Base-by-base conservation (phyloP, 2,329 filamentous ascomycete genomes). In the Didymella lethalis region DNA sequence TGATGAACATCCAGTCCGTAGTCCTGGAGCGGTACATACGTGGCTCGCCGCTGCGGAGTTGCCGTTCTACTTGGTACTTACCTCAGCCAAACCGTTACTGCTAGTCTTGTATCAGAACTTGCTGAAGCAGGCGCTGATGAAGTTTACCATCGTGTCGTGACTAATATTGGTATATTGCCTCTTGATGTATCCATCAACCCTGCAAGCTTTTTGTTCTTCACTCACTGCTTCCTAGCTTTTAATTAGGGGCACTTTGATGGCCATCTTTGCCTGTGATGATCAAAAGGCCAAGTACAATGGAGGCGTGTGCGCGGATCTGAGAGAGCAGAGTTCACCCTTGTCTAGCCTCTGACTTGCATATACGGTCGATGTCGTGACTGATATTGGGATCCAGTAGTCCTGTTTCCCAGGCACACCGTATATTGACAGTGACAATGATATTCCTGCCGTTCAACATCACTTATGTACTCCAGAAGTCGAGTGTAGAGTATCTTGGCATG, bases 261-360 rank as follows among this genome's bases (percentile, higher is more conserved):
- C 48, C 25, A 29, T 50, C 12, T 41, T 50, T 8, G 34, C 12
- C 2, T 50, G 48, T 16, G 25, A 50, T 16, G 25, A 50, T 16
- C 48, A 50, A 50, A 50, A 50, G 20, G 48, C 48, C 26, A 50
- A 50, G 26, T 50, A 50, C 25, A 41, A 41, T 23, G 1, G 40
- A 14, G 48, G 25, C 25, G 20, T 7, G 23, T 50, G 48, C 11
- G 25, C 48, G 12, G 29, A 50, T n/a, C 36, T 34, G 10, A 23
- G 40, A 20, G 36, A 41, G 20, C 48, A 50, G 7, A 29, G 16
- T 8, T 34, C 34, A 11, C 23, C 34, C 2, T 14, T 2, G 16
- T 31, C 43, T 10, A 43, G 36, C 3, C 18, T 51, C 10, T 49
- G 36, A 26, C 32, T 43, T 23, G 26, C 36, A 31, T 51, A 51